These are phyloP conservation scores for Aspergillus clavatus DNA, from an alignment of 2,329 filamentous ascomycete genomes.

Conservation along the genomic window DNA sequence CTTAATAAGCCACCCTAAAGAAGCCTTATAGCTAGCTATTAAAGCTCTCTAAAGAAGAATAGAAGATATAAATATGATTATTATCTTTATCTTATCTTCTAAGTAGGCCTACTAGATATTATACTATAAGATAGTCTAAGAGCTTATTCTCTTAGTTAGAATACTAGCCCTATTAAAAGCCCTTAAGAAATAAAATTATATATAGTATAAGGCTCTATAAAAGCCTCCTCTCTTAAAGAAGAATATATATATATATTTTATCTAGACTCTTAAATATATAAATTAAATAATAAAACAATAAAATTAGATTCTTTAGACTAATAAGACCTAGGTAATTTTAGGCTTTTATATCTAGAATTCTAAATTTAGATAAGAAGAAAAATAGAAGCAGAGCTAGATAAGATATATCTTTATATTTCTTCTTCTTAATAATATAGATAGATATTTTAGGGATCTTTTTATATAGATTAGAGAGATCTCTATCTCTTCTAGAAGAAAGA, in stretches of 20 bases:
- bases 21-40: no score
- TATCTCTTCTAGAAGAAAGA: slow-evolving; percentile 6
- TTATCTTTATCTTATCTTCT: no score
- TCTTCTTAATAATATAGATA: slow-evolving; percentile 2
- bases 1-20: no score
- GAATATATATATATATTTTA: slow-evolving; percentile 7
- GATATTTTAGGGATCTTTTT: slow-evolving; percentile 5
- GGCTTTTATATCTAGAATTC: slow-evolving; percentile 9
- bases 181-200: no score
- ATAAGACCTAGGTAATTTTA: slow-evolving; percentile 11
- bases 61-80: no score
- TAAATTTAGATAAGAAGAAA: slow-evolving; percentile 9
- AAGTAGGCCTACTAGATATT: no score
- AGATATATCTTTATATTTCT: slow-evolving; percentile 5
- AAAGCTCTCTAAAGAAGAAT: no score
- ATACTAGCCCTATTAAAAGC: no score
- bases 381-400: slow-evolving; percentile 9
- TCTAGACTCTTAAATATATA: slow-evolving; percentile 8
- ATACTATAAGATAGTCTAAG: no score
- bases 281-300: slow-evolving; percentile 7
- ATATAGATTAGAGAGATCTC: not conserved
- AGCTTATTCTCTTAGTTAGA: no score
- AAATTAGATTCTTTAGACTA: slow-evolving; percentile 6
- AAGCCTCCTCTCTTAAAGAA: slow-evolving; percentile 10
- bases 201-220: no score